Percentiles rank a stretch among this genome's conserved stretches.
These are phyloP conservation scores for Coleophoma crateriformis DNA, from an alignment of 2,329 filamentous ascomycete species.

Conservation along the genomic window DNA sequence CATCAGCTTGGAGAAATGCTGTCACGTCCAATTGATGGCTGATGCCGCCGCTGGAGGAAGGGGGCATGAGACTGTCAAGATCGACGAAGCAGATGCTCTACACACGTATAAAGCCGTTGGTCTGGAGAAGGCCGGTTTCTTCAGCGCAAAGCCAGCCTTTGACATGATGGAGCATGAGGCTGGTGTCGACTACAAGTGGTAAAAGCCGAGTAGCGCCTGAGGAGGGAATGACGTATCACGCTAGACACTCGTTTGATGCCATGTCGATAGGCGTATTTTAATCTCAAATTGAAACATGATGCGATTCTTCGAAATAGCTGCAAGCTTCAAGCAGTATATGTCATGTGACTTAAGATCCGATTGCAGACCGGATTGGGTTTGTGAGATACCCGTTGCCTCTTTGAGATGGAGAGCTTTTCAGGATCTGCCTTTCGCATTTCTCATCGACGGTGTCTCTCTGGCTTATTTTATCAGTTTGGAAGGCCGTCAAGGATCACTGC, in stretches of 20 bases:
- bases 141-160: constrained; percentile 66
- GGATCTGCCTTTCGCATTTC: no score
- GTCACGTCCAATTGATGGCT: constrained; percentile 43
- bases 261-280: no score
- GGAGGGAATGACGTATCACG: background rate
- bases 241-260: background rate
- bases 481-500: no score
- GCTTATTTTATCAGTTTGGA: no score
- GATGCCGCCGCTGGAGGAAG: constrained; percentile 56
- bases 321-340: no score
- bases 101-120: constrained; percentile 65
- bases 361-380: no score
- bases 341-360: no score
- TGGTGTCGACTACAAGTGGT: constrained; percentile 24
- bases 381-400: no score
- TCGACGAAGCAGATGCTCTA: constrained; percentile 60
- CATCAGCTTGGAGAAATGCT: constrained; percentile 42
- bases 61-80: constrained; percentile 59
- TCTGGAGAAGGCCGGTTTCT: constrained; percentile 57
- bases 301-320: no score
- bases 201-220: background rate
- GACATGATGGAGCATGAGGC: constrained; percentile 59
- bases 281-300: no score
- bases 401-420: no score
- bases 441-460: no score